Evolutionary conservation across 1,284 basidiomycete species (phyloP), one percentile per base, ranked within the genome.

Genomic region (Naganishia albida): DNA sequence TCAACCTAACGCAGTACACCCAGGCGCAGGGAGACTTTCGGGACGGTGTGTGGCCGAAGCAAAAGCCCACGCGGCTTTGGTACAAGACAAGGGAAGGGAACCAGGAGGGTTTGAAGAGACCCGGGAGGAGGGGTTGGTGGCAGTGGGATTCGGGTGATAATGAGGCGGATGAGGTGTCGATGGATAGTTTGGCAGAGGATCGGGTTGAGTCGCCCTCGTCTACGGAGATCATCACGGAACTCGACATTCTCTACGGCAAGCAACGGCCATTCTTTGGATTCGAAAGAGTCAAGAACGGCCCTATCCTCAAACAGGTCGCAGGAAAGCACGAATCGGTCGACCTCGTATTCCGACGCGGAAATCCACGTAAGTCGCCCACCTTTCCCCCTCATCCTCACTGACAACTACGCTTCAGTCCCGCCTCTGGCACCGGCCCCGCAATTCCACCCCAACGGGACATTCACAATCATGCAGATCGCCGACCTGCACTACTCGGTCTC

Each of bases 401-500:
- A 4, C 38, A 16, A n/a, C 38, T 53, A 44, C 57, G 16, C 20
- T 56, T 12, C 72, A 90, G 88, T 80, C 18, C 82, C 87, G 1
- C 88, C 90, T 0, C 82, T 81, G 10, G 86, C 89, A 0, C 85
- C 85, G 3, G 87, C 87, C 0, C 84, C 91, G 0, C 88, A 88
- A 71, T 94, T 96, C 79, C 86, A 87, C n/a, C 81, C 77, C 20
- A 84, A 88, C 26, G 93, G 93, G 7, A 87, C 84, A 38, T 92
- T 92, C 84, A 93, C 88, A 77, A 87, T 95, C 69, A 82, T 96
- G 69, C 93, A 96, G 77, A 80, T 94, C 34, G 93, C 93, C 2
- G 93, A 96, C 77, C 81, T 95, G 30, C 93, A 96, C 77, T 95
- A 81, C 68, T 90, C 89, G 0, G 88, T 91, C 46, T 85, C 85